Conservation (phyloP, 2,329 filamentous ascomycete genomes). For the Ploettnerulaceae sp. region DNA sequence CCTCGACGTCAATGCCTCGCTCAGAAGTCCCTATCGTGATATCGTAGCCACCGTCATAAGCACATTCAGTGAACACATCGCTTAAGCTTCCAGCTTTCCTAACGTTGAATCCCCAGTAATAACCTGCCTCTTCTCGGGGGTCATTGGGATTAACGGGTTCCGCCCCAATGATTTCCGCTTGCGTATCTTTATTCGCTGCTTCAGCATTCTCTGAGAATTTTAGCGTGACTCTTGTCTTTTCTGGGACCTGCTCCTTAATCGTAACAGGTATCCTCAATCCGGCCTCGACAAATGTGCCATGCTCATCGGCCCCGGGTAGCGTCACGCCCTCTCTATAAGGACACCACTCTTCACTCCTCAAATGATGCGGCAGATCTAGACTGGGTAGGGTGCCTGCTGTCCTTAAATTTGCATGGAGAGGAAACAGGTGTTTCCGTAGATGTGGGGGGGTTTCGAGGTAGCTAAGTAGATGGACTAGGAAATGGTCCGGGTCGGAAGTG, state of each 20-base stretch:
- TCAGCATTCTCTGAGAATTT: conserved; percentile 49
- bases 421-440: conserved; percentile 70
- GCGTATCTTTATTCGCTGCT: conserved; percentile 33
- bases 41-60: conserved; percentile 75
- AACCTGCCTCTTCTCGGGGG: conserved; percentile 70
- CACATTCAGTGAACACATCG: conserved; percentile 70
- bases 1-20: conserved; percentile 48
- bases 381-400: conserved; percentile 69
- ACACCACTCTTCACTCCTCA: conserved; percentile 71
- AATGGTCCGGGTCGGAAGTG: conserved; percentile 70
- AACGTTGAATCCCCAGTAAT: conserved; percentile 81
- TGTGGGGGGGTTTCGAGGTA: conserved; percentile 84
- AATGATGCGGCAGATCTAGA: conserved; percentile 81
- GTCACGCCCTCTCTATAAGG: conserved; percentile 76
- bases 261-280: conserved; percentile 50
- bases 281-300: conserved; percentile 52
- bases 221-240: conserved; percentile 69
- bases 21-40: conserved; percentile 80
- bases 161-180: conserved; percentile 35
- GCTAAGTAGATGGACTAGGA: conserved; percentile 70
- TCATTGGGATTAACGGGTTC: conserved; percentile 62
- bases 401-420: conserved; percentile 71
- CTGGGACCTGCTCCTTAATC: conserved; percentile 49
- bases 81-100: conserved; percentile 63
- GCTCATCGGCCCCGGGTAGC: conserved; percentile 41